These are phyloP conservation scores for Tetradesmus obliquus DNA, from an alignment of 139 green algal species.

Conservation along the genomic window DNA sequence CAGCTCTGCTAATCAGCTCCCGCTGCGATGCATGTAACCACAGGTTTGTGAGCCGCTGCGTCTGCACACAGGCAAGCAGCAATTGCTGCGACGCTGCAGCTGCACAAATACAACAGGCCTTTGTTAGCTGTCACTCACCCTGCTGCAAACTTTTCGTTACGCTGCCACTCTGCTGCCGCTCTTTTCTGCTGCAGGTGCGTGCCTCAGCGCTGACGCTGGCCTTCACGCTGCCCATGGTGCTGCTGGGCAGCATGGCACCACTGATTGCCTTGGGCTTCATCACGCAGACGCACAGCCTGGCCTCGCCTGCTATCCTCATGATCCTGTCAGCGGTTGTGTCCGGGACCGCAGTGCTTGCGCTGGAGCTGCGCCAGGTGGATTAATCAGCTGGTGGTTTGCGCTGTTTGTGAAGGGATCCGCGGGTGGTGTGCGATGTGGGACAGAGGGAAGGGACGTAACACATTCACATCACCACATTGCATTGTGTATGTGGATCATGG, in stretches of 20 bases:
- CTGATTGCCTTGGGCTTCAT: constrained; percentile 25
- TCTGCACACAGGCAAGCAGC: too few species aligned
- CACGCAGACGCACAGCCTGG: neutral
- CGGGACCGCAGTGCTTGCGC: neutral
- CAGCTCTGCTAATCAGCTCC: neutral
- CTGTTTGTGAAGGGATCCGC: neutral
- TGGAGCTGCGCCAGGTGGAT: neutral
- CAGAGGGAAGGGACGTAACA: too few species aligned
- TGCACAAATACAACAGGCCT: too few species aligned
- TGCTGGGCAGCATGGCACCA: constrained; percentile 17
- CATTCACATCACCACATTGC: neutral
- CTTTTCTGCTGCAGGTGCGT: constrained; percentile 23
- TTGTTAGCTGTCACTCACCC: neutral
- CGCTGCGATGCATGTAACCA: neutral
- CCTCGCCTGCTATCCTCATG: constrained; percentile 31
- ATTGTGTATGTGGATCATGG: neutral
- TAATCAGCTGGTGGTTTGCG: neutral
- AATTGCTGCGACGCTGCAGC: too few species aligned
- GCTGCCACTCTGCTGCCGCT: neutral
- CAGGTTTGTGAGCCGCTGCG: too few species aligned
- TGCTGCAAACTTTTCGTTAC: neutral
- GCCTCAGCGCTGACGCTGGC: constrained; percentile 9
- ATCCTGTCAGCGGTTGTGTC: constrained; percentile 1
- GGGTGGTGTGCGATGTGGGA: neutral
- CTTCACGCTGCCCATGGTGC: neutral